Base-by-base conservation (phyloP, 2,329 filamentous ascomycete species). In the Colletotrichum viniferum region DNA sequence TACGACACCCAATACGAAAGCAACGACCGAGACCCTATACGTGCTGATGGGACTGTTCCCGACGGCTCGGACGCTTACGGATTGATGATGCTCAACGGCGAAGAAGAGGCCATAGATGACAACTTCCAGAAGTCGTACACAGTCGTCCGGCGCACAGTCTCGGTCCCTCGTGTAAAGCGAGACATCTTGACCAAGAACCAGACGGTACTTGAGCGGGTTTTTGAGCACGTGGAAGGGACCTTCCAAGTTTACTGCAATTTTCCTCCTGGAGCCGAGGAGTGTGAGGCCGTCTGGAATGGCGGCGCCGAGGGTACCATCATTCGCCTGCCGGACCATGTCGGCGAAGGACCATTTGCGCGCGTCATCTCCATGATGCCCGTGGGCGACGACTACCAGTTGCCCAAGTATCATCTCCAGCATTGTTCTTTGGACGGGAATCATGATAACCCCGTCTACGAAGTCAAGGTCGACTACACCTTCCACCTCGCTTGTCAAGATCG, bases 381-480 rank as follows among this genome's bases (percentile, higher is more conserved):
- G 8, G 32, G 36, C 38, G 5, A 3, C 58, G 58, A 36, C 24
- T 62, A 32, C 30, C 58, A 62, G 58, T 32, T 62, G 30, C 58
- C 58, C 14, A 32, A 5, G 10, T 30, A 62, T 21, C 58, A 62
- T 32, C 30, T 62, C 16, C 26, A 62, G 30, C 58, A 62, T 32
- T 30, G 58, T 18, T 32, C 26, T 26, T 18, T 32, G 2, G 16
- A 36, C 10, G 24, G 28, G 30, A 30, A 36, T 32, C 18, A 30
- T 10, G 55, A 67, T 7, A 77, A 75, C 12, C 63, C 62, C n/a
- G 77, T 83, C 4, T 82, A 81, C 62, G 76, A 80, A 32, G 62
- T 84, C 38, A 81, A 75, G 9, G 81, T 83, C 62, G 83, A 84
- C 77, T 84, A 83, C 72, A 77, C 81, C 34, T 84, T 83, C 73